Base-by-base conservation (phyloP, 768 basidiomycete genomes). In the Glaciozyma martinii region DNA sequence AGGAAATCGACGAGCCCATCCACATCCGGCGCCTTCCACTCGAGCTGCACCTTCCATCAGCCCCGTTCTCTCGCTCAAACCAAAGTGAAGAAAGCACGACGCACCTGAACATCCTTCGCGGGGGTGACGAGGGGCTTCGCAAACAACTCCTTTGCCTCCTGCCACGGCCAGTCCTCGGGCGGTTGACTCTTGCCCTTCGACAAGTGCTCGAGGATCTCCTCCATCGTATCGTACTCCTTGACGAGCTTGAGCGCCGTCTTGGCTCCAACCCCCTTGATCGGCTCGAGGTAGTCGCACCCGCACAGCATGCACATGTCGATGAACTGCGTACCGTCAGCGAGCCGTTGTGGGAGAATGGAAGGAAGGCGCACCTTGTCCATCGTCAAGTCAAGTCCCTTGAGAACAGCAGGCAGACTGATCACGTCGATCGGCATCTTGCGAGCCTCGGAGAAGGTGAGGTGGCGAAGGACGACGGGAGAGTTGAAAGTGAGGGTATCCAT, bases 401-500 rank as follows among this genome's bases (percentile, higher is more conserved):
- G 80, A 0, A 86, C 92, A 50, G 82, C 82, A 66, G 87, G 78
- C 13, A 99, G 85, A 71, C 83, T 84, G 62, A 98, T 91, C 73
- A 97, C 90, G 71, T 85, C 87, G 72, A 99, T 99, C 21, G 95
- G 95, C 68, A 88, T 85, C 74, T 97, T 98, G 76, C 94, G 91
- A 19, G 93, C 93, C 75, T 99, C 95, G 18, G 90, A 92, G 79
- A 98, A 97, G 18, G 95, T 98, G 65, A 99, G 83, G 77, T 97
- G 95, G 33, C 95, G 89, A 71, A 88, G 87, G 13, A 99, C 81
- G 52, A 94, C 86, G 2, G 95, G 94, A 0, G 94, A 80, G 70
- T 84, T 82, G 80, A 99, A 99, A 1, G 95, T 99, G 27, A 99
- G 84, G 12, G 95, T 99, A 73, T 99, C 95, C 95, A 99, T 99